Evolutionary conservation across 192 early-diverging fungal genomes (phyloP), one percentile per base, ranked within the genome.

Genomic region (Coemansia sp.): DNA sequence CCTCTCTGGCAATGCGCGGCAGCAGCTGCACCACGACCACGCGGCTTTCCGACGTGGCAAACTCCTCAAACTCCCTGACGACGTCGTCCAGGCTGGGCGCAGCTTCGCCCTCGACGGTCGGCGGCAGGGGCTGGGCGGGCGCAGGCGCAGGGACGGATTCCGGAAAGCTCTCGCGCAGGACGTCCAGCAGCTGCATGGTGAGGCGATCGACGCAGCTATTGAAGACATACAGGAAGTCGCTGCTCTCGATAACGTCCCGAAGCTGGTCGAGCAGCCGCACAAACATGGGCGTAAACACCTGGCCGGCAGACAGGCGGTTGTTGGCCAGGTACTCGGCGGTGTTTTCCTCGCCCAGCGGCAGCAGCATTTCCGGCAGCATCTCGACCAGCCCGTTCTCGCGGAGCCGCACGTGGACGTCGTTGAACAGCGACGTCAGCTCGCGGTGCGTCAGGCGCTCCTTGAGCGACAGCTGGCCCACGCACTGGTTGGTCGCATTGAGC

Each of bases 171-270:
- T 76, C 73, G 14, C 65, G 69, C 34, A 81, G 68, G 11, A 64
- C 52, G 41, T 77, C 75, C 26, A 71, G 64, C 11, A 81, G 69
- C 60, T 78, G 66, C 6, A 43, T 39, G 10, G 76, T 78, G 31
- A 74, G 55, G 21, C 75, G 57, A 53, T 81, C 71, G 34, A 71
- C 16, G 38, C 59, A 78, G 68, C 67, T 54, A 63, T 58, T 54
- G 52, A 79, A 62, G 39, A 79, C 69, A 15, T 53, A 69, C 14
- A 28, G 9, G 52, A 76, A 81, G 43, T 76, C 72, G 28, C 40
- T 30, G 65, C 67, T 87, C 50, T 96, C 91, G 43, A 96, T 79
- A 40, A 92, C 86, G 64, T 98, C 93, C 18, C 89, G 85, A 2
- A 89, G 88, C 76, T 96, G 92, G 70, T 94, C 85, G 51, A 98